These are phyloP conservation scores for Pinus albicaulis DNA, from an alignment of 75 land plant species.

Conservation along the genomic window DNA sequence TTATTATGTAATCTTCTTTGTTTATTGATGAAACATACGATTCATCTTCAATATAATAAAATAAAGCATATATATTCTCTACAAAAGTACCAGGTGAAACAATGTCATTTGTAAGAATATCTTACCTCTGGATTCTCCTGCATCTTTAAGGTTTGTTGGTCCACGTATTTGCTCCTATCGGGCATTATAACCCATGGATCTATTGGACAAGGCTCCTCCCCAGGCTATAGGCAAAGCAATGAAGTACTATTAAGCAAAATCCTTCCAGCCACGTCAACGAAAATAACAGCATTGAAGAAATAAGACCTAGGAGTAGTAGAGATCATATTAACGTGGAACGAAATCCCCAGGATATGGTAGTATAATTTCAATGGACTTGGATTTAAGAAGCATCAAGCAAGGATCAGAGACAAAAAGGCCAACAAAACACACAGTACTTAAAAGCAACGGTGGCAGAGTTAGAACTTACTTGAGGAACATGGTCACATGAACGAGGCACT, in stretches of 20 bases:
- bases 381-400: background rate
- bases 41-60: no score
- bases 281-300: background rate
- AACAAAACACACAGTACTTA: background rate
- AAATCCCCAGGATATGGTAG: no score
- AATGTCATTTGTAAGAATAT: background rate
- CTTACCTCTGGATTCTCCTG: slow-evolving; percentile 99
- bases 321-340: no score
- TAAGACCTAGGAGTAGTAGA: background rate
- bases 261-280: background rate
- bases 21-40: no score
- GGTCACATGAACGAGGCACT: slow-evolving; percentile 95
- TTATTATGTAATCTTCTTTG: no score
- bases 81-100: background rate
- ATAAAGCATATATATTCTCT: no score
- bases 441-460: background rate
- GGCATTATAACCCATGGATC: slow-evolving; percentile 96
- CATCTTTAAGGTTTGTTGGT: slow-evolving; percentile 94
- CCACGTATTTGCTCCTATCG: slow-evolving; percentile 98
- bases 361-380: no score
- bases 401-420: background rate
- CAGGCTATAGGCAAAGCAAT: slow-evolving; percentile 52
- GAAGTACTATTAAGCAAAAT: background rate
- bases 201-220: slow-evolving; percentile 96
- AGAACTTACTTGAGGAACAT: slow-evolving; percentile 71